A percentile compares a stretch with the other conserved stretches of the same genome.
These are phyloP conservation scores for Colletotrichum graminicola DNA, from an alignment of 2,329 filamentous ascomycete species.

Conservation along the genomic window DNA sequence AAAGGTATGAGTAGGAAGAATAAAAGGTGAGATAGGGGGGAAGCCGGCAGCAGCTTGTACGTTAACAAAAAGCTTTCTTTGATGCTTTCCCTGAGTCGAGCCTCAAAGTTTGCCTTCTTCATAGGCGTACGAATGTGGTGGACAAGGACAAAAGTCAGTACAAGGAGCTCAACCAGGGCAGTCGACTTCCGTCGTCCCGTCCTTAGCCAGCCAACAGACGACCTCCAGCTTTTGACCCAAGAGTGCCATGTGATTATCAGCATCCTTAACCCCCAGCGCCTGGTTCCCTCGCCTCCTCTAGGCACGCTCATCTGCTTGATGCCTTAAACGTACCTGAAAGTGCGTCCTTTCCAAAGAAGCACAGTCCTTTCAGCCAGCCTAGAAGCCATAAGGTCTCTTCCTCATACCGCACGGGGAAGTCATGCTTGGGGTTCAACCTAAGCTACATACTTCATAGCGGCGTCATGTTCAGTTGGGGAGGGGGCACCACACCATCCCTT, in stretches of 20 bases:
- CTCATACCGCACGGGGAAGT: conserved; percentile 7
- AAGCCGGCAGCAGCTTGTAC: neutral
- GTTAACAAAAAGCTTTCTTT: conserved; percentile 12
- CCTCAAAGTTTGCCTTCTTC: conserved; percentile 13
- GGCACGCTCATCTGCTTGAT: neutral
- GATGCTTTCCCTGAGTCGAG: conserved; percentile 7
- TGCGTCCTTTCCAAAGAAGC: conserved; percentile 14
- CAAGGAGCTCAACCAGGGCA: neutral
- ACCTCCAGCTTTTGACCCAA: neutral
- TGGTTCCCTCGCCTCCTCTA: neutral
- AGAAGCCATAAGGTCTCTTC: conserved; percentile 2
- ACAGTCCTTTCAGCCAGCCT: conserved; percentile 2
- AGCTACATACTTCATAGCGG: conserved; percentile 5
- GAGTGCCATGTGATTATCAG: conserved; percentile 4
- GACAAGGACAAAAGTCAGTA: neutral
- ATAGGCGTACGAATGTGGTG: neutral
- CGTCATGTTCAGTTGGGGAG: conserved; percentile 30
- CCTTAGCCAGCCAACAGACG: neutral
- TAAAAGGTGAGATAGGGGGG: neutral
- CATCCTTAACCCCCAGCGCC: neutral
- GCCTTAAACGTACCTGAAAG: conserved; percentile 6
- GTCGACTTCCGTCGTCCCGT: neutral
- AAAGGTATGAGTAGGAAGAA: neutral
- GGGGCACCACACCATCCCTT: conserved; percentile 25
- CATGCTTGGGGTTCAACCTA: neutral